Evolutionary conservation across 495 filamentous ascomycete species (phyloP), one percentile per base, ranked within the genome.

Genomic region (Xylaria venustula): DNA sequence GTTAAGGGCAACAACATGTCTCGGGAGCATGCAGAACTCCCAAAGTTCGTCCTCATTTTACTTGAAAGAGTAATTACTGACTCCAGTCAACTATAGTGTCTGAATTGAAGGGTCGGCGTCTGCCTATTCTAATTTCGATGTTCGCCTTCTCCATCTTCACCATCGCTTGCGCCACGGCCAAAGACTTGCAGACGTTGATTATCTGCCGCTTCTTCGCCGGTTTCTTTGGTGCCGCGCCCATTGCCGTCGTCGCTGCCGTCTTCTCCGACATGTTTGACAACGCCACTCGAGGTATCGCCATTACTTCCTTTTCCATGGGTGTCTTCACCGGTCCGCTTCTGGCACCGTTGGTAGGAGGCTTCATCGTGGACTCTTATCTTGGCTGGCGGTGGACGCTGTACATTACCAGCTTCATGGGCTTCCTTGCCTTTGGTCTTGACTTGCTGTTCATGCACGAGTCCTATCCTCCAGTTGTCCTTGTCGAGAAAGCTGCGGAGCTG

Each of bases 341-440:
- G 7, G 91, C 89, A 0, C 90, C 92, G 6, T 93, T 93, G 56
- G 83, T 93, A 61, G 91, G 92, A 55, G 92, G 92, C 8, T 95
- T 92, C 78, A 93, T 93, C 62, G 76, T 87, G 11, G 78, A 85
- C 37, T 85, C 84, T 12, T 74, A 87, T 67, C 79, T 82, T 19
- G 89, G 88, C 52, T 97, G 92, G 92, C 83, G 91, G 47, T 97
- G 91, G 91, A 95, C 92, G 4, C 84, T 88, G 68, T 96, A 89
- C 62, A 56, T 85, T 44, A 79, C 80, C 14, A 79, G 85, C 8
- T 85, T 96, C 58, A 90, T 95, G 88, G 92, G 90, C 52, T 87
- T 84, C 61, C 53, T 85, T 14, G 85, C 88, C n/a, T 87, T 96
- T 62, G 58, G 73, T 30, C 75, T 95, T 37, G 82, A 90, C 65